Evolutionary conservation across 345 rosid genomes (phyloP).

Genomic region (Melaleuca alternifolia): DNA sequence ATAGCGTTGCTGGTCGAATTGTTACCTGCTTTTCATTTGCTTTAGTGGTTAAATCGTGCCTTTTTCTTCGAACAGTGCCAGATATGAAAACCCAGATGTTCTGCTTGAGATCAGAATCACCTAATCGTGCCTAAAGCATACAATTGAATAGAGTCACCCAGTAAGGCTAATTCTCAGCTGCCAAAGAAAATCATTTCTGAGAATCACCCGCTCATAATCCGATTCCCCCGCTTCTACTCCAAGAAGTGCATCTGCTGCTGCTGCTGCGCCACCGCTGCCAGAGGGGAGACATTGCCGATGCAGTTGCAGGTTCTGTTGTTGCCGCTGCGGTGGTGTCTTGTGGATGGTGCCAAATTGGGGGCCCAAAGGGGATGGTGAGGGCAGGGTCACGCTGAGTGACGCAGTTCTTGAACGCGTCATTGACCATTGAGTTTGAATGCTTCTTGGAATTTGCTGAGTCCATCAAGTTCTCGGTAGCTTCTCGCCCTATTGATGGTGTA

Average conservation of each 20-base stretch:
- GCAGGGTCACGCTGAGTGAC: constrained; percentile 47
- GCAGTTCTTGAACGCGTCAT: not conserved
- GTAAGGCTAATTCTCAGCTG: not conserved
- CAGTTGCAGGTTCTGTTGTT: not conserved
- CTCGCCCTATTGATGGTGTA: not conserved
- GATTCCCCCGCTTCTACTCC: constrained; percentile 43
- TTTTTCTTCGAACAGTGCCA: not conserved
- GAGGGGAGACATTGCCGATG: not conserved
- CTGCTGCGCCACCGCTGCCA: not conserved
- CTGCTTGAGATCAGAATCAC: not conserved
- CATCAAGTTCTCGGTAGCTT: not conserved
- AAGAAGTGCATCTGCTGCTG: constrained; percentile 17
- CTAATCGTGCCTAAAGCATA: not conserved
- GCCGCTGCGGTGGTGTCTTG: not conserved
- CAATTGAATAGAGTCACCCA: not conserved
- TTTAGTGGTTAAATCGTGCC: not conserved
- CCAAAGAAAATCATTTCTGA: not conserved
- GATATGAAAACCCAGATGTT: not conserved
- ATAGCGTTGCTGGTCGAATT: not conserved
- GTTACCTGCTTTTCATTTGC: not conserved
- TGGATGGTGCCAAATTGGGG: constrained; percentile 17
- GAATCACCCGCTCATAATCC: constrained; percentile 61
- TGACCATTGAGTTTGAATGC: not conserved
- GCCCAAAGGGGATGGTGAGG: constrained; percentile 70
- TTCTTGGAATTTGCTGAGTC: not conserved